Conservation (phyloP, 768 basidiomycete genomes). For the Lentinus brumalis region DNA sequence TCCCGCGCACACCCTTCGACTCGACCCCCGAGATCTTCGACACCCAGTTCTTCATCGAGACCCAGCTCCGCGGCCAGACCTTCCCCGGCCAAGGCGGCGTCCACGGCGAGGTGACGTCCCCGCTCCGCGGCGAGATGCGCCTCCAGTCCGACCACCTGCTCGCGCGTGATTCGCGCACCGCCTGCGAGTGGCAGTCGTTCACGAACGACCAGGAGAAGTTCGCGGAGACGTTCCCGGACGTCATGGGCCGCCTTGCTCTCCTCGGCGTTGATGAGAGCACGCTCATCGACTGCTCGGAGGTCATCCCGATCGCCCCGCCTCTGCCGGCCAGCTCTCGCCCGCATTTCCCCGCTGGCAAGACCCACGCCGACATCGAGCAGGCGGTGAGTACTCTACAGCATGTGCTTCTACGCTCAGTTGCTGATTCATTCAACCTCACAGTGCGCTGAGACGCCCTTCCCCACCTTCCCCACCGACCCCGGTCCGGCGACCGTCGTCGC, state of each 20-base stretch:
- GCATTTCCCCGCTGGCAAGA: constrained; percentile 24
- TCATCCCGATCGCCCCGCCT: constrained; percentile 1
- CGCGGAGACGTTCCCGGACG: constrained; percentile 21
- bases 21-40: constrained; percentile 47
- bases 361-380: constrained; percentile 22
- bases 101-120: constrained; percentile 30
- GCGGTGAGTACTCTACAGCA: constrained; percentile 13
- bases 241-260: constrained; percentile 27
- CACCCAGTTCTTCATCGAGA: constrained; percentile 48
- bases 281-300: constrained; percentile 7
- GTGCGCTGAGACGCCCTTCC: constrained; percentile 17
- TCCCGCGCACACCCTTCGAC: constrained; percentile 45
- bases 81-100: constrained; percentile 37
- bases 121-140: constrained; percentile 34
- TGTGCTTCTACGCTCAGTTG: not conserved
- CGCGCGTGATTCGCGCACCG: constrained; percentile 32
- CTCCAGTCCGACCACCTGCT: constrained; percentile 32
- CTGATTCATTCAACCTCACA: not conserved
- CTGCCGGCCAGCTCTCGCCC: constrained; percentile 3
- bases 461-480: constrained; percentile 21
- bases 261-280: constrained; percentile 24
- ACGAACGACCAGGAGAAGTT: constrained; percentile 26
- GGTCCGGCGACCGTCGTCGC: constrained; percentile 33
- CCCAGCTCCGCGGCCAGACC: constrained; percentile 42
- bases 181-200: constrained; percentile 33